Base-by-base conservation (phyloP, 2,329 filamentous ascomycete genomes). In the Nemania serpens region DNA sequence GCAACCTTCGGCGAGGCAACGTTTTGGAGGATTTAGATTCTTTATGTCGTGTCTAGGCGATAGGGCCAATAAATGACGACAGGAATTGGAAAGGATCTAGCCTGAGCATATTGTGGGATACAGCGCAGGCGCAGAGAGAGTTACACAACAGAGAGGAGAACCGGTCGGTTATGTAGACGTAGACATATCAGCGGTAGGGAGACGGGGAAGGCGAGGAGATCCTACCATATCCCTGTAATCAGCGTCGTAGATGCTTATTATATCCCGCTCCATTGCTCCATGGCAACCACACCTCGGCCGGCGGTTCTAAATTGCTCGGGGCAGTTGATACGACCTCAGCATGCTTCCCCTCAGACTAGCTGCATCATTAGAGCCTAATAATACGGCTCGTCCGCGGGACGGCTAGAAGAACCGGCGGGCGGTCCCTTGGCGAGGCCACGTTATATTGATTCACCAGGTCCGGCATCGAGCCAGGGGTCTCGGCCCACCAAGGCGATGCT, bases 291-390 rank as follows among this genome's bases (percentile, higher is more conserved):
- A 42, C 43, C 29, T 48, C 17, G 49, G 20, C 22, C 46, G 54
- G 45, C 50, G 22, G 25, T 13, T 45, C 17, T 34, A 36, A 41
- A 53, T 42, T 48, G 54, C 55, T 62, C 60, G 58, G 55, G 58
- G 60, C 50, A 56, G 46, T 33, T 37, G 53, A 69, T 69, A 61
- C 69, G 52, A 71, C 69, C 3, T 66, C 54, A 59, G 66, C 68
- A 69, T 65, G 67, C 69, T 69, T 69, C 65, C 68, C 69, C 66
- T 71, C 67, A 68, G 66, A 55, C 37, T 37, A 49, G 54, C 61
- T 62, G 61, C 64, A 62, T 60, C 46, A 47, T 46, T 55, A 66
- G 55, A 58, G 62, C 52, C 59, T 60, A 61, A 66, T 61, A 63
- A 60, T 49, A 55, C 56, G 56, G 49, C 62, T 60, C 57, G 60